Evolutionary conservation across 352 stramenopile species (phyloP).

Genomic region (Globisporangium alternatum): DNA sequence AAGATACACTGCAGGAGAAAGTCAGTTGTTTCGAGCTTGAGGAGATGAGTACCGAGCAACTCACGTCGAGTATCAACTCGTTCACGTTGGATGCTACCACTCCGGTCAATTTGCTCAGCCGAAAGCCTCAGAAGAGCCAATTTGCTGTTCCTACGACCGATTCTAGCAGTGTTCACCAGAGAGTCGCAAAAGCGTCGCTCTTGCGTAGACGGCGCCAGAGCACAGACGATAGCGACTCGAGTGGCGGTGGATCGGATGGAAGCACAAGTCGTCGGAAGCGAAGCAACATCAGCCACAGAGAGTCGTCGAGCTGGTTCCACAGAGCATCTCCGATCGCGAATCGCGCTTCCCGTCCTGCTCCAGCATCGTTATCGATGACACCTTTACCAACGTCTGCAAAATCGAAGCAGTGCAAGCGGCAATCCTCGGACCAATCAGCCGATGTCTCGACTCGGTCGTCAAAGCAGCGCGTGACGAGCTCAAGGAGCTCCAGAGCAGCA

Average conservation of each 20-base stretch:
- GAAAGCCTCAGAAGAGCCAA: constrained; percentile 4
- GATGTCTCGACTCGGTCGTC: constrained; percentile 28
- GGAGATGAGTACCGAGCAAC: constrained; percentile 40
- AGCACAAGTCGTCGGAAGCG: constrained; percentile 56
- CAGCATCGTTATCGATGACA: neutral
- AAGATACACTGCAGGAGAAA: constrained; percentile 11
- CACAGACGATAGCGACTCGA: constrained; percentile 61
- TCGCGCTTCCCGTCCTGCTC: neutral
- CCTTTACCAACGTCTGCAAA: constrained; percentile 20
- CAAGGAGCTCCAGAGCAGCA: constrained; percentile 12
- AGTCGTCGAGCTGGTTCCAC: constrained; percentile 12
- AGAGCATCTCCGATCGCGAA: neutral
- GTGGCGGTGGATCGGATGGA: constrained; percentile 41
- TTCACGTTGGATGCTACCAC: constrained; percentile 27
- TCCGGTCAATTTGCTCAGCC: neutral
- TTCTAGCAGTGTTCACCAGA: neutral
- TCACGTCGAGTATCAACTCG: constrained; percentile 54
- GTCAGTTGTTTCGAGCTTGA: constrained; percentile 26
- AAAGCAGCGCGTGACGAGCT: constrained; percentile 41
- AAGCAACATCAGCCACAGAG: constrained; percentile 45
- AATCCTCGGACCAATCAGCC: constrained; percentile 39
- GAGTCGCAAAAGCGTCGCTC: constrained; percentile 16
- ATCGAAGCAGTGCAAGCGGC: constrained; percentile 44
- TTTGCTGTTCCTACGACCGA: neutral
- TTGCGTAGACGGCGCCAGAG: constrained; percentile 48